Percentiles rank a stretch among this genome's conserved stretches.
Evolutionary conservation across 2,329 filamentous ascomycete genomes (phyloP).

Genomic region (Onygenales sp.): DNA sequence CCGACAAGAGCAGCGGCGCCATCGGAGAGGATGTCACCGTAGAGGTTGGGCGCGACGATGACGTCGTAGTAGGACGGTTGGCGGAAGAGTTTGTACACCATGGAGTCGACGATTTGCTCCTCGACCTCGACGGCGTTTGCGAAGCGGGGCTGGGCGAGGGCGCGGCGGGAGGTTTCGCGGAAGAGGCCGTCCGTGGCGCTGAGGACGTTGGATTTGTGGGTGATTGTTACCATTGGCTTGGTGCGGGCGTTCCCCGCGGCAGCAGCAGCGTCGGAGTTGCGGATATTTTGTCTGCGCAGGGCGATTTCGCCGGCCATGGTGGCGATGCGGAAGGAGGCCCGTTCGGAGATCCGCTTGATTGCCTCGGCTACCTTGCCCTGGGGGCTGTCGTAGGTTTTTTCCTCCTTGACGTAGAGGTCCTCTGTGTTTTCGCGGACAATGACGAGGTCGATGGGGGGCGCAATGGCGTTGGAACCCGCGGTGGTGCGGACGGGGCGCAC

Average conservation of each 20-base stretch:
- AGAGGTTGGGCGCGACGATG: slow-evolving; percentile 93
- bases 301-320: slow-evolving; percentile 94
- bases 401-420: slow-evolving; percentile 96
- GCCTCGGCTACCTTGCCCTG: slow-evolving; percentile 83
- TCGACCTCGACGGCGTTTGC: slow-evolving; percentile 56
- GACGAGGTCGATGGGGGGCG: slow-evolving; percentile 79
- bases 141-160: slow-evolving; percentile 60
- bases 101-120: slow-evolving; percentile 97
- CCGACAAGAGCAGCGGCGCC: slow-evolving; percentile 91
- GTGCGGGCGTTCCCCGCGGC: slow-evolving; percentile 46
- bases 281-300: slow-evolving; percentile 70
- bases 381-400: slow-evolving; percentile 67
- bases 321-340: slow-evolving; percentile 75
- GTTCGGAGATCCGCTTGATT: slow-evolving; percentile 91
- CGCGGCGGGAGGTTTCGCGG: slow-evolving; percentile 65
- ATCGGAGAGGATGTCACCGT: slow-evolving; percentile 94
- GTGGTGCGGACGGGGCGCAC: slow-evolving; percentile 89
- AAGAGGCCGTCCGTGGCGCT: slow-evolving; percentile 95
- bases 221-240: slow-evolving; percentile 79
- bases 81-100: slow-evolving; percentile 99
- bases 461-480: slow-evolving; percentile 35
- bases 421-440: slow-evolving; percentile 99
- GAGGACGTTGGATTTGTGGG: slow-evolving; percentile 96
- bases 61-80: slow-evolving; percentile 94
- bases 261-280: slow-evolving; percentile 43